A percentile compares a stretch with the other conserved stretches of the same genome.
phyloP scores from a whole-genome alignment of 495 filamentous ascomycete species.

The Aspergillus biplanus region DNA sequence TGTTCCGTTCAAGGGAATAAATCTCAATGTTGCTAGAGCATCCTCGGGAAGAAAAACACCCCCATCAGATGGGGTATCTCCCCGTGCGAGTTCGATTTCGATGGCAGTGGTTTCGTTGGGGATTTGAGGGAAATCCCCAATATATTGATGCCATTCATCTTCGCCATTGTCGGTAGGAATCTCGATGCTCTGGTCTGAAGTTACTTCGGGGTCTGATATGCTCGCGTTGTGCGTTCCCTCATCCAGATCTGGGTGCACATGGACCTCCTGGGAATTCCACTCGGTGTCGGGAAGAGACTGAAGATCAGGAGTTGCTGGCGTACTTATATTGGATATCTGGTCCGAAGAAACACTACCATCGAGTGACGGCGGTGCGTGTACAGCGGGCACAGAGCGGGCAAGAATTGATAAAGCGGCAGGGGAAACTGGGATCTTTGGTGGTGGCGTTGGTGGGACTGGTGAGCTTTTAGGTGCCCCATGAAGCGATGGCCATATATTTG shows the following conservation, averaged over 20 bases:
- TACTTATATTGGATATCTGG: conserved; percentile 76
- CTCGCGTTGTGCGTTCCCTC: conserved; percentile 16
- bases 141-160: conserved; percentile 45
- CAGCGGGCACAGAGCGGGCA: conserved; percentile 65
- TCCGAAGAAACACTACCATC: conserved; percentile 87
- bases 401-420: conserved; percentile 72
- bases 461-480: conserved; percentile 59
- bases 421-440: conserved; percentile 76
- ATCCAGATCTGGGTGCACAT: conserved; percentile 34
- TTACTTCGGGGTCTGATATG: conserved; percentile 10
- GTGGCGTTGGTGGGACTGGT: conserved; percentile 75
- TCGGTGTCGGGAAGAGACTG: conserved; percentile 57
- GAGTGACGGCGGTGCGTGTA: conserved; percentile 82
- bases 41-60: conserved; percentile 76
- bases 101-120: conserved; percentile 29
- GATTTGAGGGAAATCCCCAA: conserved; percentile 43
- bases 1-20: conserved; percentile 63
- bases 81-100: conserved; percentile 35
- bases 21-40: conserved; percentile 76
- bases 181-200: conserved; percentile 35
- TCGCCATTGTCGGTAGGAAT: conserved; percentile 40
- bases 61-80: conserved; percentile 54
- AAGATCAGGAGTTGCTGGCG: conserved; percentile 78
- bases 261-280: conserved; percentile 43
- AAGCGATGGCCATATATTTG: conserved; percentile 59